Conservation (phyloP, 1,284 basidiomycete species). For the Cryptococcus sp. region DNA sequence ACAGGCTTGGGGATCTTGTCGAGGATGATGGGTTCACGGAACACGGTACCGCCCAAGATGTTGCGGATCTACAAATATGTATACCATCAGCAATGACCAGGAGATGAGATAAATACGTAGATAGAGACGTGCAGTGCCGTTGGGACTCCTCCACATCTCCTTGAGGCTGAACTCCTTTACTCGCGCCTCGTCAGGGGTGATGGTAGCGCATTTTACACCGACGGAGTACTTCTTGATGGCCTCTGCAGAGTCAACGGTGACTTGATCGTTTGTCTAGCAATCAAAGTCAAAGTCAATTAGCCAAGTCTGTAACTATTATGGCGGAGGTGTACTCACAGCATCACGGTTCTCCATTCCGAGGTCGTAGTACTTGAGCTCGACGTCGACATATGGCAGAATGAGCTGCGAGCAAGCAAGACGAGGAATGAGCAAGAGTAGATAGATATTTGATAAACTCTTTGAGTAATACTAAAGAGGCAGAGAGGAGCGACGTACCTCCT, state of each 20-base stretch:
- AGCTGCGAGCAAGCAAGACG: slow-evolving; percentile 59
- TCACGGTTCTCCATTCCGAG: slow-evolving; percentile 91
- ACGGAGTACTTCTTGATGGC: slow-evolving; percentile 85
- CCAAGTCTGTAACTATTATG: neutral
- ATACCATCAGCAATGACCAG: neutral
- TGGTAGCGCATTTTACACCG: slow-evolving; percentile 85
- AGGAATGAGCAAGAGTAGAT: neutral
- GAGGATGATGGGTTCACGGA: slow-evolving; percentile 97
- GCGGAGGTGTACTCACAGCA: slow-evolving; percentile 58
- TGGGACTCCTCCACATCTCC: slow-evolving; percentile 96
- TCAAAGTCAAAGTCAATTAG: neutral
- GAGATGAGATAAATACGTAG: neutral
- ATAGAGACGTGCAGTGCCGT: slow-evolving; percentile 72
- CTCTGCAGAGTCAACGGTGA: slow-evolving; percentile 90
- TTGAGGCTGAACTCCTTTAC: slow-evolving; percentile 86
- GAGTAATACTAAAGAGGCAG: neutral
- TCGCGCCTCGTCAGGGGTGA: slow-evolving; percentile 86
- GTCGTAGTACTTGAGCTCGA: slow-evolving; percentile 99
- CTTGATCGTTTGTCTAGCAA: slow-evolving; percentile 82
- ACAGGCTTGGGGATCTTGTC: slow-evolving; percentile 87
- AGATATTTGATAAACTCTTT: neutral
- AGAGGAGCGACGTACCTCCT: slow-evolving; percentile 65
- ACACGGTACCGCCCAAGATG: slow-evolving; percentile 95
- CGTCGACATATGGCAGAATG: slow-evolving; percentile 89
- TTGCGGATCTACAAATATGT: slow-evolving; percentile 72